Conservation (phyloP, 1,139 yeast species). For the Nakaseomyces sp. region DNA sequence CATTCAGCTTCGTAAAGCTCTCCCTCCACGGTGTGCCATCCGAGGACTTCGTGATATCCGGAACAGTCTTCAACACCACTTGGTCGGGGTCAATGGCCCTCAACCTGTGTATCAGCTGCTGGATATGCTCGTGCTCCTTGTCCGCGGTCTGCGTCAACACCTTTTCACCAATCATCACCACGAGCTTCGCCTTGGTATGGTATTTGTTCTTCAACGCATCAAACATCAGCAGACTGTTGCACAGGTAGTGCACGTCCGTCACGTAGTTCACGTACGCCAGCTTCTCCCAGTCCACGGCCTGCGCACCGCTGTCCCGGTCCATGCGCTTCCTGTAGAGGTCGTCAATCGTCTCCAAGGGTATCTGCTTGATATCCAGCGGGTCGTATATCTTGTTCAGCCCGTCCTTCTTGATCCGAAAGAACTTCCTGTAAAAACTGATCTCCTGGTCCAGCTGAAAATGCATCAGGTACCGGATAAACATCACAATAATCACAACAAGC, state of each 20-base stretch:
- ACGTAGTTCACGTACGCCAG: slow-evolving; percentile 44
- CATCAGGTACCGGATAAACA: slow-evolving; percentile 17
- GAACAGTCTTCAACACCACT: slow-evolving; percentile 26
- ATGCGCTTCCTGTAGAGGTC: slow-evolving; percentile 15
- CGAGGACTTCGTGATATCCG: slow-evolving; percentile 22
- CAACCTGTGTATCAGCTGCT: slow-evolving; percentile 13
- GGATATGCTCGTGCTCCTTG: slow-evolving; percentile 9
- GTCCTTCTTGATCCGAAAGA: slow-evolving; percentile 24
- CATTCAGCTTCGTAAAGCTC: slow-evolving; percentile 47
- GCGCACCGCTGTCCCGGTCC: slow-evolving; percentile 10
- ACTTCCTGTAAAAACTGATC: slow-evolving; percentile 24
- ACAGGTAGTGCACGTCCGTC: slow-evolving; percentile 36
- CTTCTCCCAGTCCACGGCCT: slow-evolving; percentile 31
- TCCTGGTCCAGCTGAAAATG: slow-evolving; percentile 28
- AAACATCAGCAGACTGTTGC: slow-evolving; percentile 39
- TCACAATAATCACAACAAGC: slow-evolving; percentile 9
- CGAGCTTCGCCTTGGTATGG: slow-evolving; percentile 36
- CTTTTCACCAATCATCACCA: slow-evolving; percentile 31
- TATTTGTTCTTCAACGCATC: slow-evolving; percentile 29
- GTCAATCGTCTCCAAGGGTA: slow-evolving; percentile 26
- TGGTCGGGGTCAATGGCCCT: slow-evolving; percentile 19
- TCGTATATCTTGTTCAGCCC: slow-evolving; percentile 20
- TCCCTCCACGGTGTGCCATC: slow-evolving; percentile 38
- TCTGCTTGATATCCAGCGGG: slow-evolving; percentile 30
- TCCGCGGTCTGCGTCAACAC: slow-evolving; percentile 14